Evolutionary conservation across 306 rosid species (phyloP).

Genomic region (Biancaea sappan): DNA sequence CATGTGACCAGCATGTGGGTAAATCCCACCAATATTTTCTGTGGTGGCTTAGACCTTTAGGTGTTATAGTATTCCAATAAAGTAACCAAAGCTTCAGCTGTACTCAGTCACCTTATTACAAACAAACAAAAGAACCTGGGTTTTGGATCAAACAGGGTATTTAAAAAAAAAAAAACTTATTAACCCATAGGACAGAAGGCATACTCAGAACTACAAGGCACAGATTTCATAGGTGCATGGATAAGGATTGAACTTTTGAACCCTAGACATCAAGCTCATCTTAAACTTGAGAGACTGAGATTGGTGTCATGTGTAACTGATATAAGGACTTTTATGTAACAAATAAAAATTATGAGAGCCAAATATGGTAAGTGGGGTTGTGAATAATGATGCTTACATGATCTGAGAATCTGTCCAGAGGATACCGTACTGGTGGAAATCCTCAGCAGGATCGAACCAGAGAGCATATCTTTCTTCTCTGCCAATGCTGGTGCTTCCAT

Average conservation of each 20-base stretch:
- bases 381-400: conserved; percentile 60
- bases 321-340: background rate
- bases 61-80: conserved; percentile 20
- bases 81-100: conserved; percentile 22
- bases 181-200: conserved; percentile 23
- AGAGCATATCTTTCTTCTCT: conserved; percentile 91
- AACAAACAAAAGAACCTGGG: conserved; percentile 33
- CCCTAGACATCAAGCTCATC: background rate
- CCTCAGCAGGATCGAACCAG: conserved; percentile 95
- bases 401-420: conserved; percentile 87
- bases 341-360: conserved; percentile 27
- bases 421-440: conserved; percentile 80
- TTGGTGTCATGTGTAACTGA: background rate
- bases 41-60: conserved; percentile 29
- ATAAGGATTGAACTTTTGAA: too few relatives aligned
- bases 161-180: conserved; percentile 11
- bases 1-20: conserved; percentile 24
- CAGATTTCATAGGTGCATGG: background rate
- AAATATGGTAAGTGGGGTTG: conserved; percentile 34
- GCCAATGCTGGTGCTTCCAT: conserved; percentile 88
- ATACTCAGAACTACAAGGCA: conserved; percentile 27
- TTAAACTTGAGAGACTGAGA: background rate
- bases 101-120: conserved; percentile 29
- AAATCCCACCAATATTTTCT: conserved; percentile 37
- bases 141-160: conserved; percentile 54